Evolutionary conservation across 2,329 filamentous ascomycete genomes (phyloP).

Genomic region (Aspergillus neoniger): DNA sequence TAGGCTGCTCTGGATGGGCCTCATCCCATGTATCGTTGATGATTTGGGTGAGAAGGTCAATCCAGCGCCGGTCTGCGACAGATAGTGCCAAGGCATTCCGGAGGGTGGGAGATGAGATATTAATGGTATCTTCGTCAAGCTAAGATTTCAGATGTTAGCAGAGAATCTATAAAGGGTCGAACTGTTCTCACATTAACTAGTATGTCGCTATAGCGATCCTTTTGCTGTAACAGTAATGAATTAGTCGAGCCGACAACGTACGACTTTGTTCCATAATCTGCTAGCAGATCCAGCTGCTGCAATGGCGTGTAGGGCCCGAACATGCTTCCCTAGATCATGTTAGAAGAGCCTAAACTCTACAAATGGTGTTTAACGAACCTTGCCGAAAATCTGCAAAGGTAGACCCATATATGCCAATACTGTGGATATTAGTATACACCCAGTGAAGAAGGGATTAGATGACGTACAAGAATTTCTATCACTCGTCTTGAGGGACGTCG

Average conservation of each 20-base stretch:
- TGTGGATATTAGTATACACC: slow-evolving; percentile 36
- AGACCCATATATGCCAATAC: slow-evolving; percentile 92
- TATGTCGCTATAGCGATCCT: slow-evolving; percentile 92
- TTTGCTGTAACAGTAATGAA: slow-evolving; percentile 88
- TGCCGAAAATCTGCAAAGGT: slow-evolving; percentile 92
- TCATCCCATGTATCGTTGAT: slow-evolving; percentile 98
- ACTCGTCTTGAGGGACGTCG: slow-evolving; percentile 85
- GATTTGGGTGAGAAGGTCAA: slow-evolving; percentile 89
- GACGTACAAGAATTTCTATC: slow-evolving; percentile 73
- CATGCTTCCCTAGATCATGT: slow-evolving; percentile 71
- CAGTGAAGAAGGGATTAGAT: not conserved
- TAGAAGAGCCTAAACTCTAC: slow-evolving; percentile 56
- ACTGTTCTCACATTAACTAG: slow-evolving; percentile 69
- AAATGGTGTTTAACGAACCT: slow-evolving; percentile 52
- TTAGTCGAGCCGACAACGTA: slow-evolving; percentile 98
- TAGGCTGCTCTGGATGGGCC: slow-evolving; percentile 82
- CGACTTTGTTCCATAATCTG: slow-evolving; percentile 91
- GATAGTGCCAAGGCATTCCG: slow-evolving; percentile 75
- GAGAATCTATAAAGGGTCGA: not conserved
- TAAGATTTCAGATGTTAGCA: slow-evolving; percentile 22
- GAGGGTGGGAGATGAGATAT: slow-evolving; percentile 77
- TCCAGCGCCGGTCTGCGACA: slow-evolving; percentile 88
- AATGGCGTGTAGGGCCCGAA: slow-evolving; percentile 96
- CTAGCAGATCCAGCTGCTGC: slow-evolving; percentile 90
- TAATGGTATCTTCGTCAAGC: slow-evolving; percentile 85